Conservation (phyloP, 331 rosid species). For the Dryas integrifolia region DNA sequence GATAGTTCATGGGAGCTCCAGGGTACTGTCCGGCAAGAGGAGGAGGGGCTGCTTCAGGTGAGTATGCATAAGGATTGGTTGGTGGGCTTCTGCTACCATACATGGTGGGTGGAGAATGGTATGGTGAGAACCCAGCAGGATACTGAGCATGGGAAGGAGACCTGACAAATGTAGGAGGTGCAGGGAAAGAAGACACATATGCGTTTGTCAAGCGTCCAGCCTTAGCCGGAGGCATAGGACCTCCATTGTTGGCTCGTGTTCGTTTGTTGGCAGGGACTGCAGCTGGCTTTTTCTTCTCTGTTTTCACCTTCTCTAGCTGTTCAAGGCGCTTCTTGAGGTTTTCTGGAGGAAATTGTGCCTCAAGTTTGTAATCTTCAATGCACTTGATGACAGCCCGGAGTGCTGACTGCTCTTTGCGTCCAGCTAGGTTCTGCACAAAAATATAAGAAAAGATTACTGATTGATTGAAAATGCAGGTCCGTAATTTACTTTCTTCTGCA, state of each 20-base stretch:
- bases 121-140: constrained; percentile 83
- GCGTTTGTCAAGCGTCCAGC: constrained; percentile 97
- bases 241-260: constrained; percentile 87
- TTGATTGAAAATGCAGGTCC: constrained; percentile 24
- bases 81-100: constrained; percentile 98
- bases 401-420: constrained; percentile 95
- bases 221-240: constrained; percentile 99
- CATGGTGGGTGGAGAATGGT: constrained; percentile 94
- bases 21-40: constrained; percentile 65
- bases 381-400: constrained; percentile 87
- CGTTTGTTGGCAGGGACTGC: constrained; percentile 96
- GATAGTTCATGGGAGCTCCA: constrained; percentile 78
- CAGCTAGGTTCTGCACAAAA: constrained; percentile 76
- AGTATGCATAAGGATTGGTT: constrained; percentile 65
- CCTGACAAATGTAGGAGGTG: constrained; percentile 78
- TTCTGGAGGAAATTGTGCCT: constrained; percentile 80
- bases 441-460: constrained; percentile 17
- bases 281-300: constrained; percentile 79
- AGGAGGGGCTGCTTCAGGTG: constrained; percentile 81
- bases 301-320: constrained; percentile 90
- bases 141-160: constrained; percentile 93
- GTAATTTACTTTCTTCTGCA: constrained; percentile 16
- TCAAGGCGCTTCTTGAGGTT: constrained; percentile 94
- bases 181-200: constrained; percentile 94
- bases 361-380: constrained; percentile 95